Evolutionary conservation across 352 stramenopile genomes (phyloP), one percentile per base, ranked within the genome.

Genomic region (Pythium oligandrum): DNA sequence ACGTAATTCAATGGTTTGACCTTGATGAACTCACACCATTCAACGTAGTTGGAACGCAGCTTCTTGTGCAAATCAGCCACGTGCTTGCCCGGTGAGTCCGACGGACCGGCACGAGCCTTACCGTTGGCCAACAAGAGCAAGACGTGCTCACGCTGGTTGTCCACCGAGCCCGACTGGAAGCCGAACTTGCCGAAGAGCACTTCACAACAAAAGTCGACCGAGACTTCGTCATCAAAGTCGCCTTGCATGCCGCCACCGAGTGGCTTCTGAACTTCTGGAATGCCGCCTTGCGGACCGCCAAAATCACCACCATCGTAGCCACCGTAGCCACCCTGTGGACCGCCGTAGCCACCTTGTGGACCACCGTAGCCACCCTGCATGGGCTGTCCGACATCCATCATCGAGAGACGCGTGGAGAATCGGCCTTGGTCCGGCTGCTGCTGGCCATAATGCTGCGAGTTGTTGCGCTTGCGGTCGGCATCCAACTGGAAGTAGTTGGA

Each of bases 401-500:
- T 85, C 34, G 71, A 84, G 17, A 90, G 67, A 0, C 78, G 74
- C 32, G 63, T 64, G 10, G 73, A 79, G 40, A 88, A 80, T 40
- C 72, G 83, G n/a, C 73, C 66, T n/a, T 54, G 56, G 44, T 85
- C 73, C 34, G 51, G 35, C 40, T 51, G 17, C 44, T 54, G 48
- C 30, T 71, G 56, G 53, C 61, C 71, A 12, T 53, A 55, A 52
- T 76, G 71, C 45, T 63, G 56, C 65, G 65, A 81, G 62, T 64
- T 67, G 64, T 84, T 86, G 62, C 82, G 77, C 70, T 88, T 87
- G 56, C 75, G 73, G 63, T 92, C 79, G 9, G 78, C 72, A 39
- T 89, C 76, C 36, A 92, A 70, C 58, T 88, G 64, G 52, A 92
- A 92, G 69, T 92, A 92, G 75, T 92, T 92, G 67, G 78, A 90